Evolutionary conservation across 495 filamentous ascomycete species (phyloP), one percentile per base, ranked within the genome.

Genomic region (Penicillium chermesinum): DNA sequence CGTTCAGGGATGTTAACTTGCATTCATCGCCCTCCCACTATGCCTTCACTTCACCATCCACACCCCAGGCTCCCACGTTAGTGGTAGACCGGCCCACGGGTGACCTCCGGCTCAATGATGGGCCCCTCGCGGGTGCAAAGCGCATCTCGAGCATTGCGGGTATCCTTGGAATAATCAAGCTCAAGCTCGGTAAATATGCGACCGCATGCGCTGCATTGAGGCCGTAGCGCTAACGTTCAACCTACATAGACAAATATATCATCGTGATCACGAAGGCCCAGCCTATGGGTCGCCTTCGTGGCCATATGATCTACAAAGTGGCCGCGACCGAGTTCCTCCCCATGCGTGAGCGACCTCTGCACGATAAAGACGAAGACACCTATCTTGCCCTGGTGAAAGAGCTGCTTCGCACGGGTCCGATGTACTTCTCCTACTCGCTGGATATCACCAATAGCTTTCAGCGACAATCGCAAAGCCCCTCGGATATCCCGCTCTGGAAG

Each of bases 391-490:
- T 97, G 12, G 75, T 97, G 41, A 87, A 86, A 59, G 78, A 75
- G 16, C 78, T 89, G 42, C 76, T 98, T 42, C 87, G 87, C 58
- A 82, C 78, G 3, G 85, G 86, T 0, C 90, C 91, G 6, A 90
- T 97, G 87, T 96, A 96, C 75, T 97, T 97, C 64, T 96, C 93
- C 38, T 98, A 98, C 72, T 88, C 89, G 14, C 75, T 93, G 58
- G 93, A 98, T 60, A 72, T 98, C 52, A 98, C 93, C 39, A 96
- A 91, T 71, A 88, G 78, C 64, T 94, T 96, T 69, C 93, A 98
- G 68, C 79, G 94, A 41, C 93, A 97, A 67, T 78, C 88, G 1
- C 80, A 88, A 46, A 70, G 76, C 17, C 80, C 95, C 53, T 56
- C 69, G 16, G 74, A 75, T 25, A 71, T 75, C 42, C 91, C 93